phyloP scores from a whole-genome alignment of 495 filamentous ascomycete genomes.

The Lineolata rhizophorae region DNA sequence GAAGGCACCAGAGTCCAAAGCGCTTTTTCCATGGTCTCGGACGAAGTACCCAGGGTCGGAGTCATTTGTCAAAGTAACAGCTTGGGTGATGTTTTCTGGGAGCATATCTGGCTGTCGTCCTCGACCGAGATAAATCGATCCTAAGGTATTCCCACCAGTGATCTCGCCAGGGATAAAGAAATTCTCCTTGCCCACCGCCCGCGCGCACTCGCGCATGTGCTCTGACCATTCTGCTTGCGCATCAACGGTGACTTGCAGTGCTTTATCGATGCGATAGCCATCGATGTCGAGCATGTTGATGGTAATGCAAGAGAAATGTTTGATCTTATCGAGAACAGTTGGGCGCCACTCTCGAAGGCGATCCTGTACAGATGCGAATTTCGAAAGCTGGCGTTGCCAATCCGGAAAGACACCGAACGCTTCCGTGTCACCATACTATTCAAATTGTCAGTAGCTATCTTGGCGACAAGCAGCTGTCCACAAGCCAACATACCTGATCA shows the following conservation, averaged over 20 bases:
- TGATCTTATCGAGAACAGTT: constrained; percentile 32
- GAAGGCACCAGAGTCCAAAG: constrained; percentile 43
- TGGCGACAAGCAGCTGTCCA: too few species aligned
- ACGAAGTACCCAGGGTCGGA: constrained; percentile 30
- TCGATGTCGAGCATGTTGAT: constrained; percentile 45
- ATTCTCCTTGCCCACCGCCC: constrained; percentile 32
- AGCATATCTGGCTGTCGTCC: constrained; percentile 34
- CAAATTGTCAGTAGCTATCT: too few species aligned
- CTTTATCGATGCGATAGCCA: constrained; percentile 50
- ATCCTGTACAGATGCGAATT: constrained; percentile 57
- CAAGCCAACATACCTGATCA: constrained; percentile 19
- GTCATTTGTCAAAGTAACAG: constrained; percentile 19
- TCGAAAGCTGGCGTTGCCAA: constrained; percentile 45
- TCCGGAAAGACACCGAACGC: constrained; percentile 47
- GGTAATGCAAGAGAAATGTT: constrained; percentile 43
- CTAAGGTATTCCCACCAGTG: constrained; percentile 38
- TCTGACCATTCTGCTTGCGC: constrained; percentile 34
- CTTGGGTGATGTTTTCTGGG: constrained; percentile 24
- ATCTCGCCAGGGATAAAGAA: constrained; percentile 47
- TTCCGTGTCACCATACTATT: constrained; percentile 42
- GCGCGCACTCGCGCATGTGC: constrained; percentile 33
- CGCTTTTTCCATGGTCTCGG: constrained; percentile 30
- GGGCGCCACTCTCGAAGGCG: constrained; percentile 51
- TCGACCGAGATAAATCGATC: constrained; percentile 43
- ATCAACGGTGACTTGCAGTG: constrained; percentile 41